A percentile compares a stretch with the other conserved stretches of the same genome.
Conservation (phyloP, 441 rosid species). For the Breynia disticha region DNA sequence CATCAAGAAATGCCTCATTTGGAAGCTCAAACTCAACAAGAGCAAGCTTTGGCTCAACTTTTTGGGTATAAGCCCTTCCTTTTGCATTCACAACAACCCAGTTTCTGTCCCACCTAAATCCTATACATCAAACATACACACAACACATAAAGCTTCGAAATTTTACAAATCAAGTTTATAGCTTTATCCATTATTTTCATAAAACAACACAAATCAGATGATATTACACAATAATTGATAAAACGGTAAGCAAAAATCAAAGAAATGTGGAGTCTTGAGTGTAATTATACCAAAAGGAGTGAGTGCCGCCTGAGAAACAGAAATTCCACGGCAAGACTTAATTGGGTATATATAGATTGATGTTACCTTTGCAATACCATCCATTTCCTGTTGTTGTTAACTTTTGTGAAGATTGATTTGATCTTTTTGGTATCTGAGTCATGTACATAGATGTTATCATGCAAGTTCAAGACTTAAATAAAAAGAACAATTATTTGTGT, state of each 20-base stretch:
- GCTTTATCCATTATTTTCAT: too few relatives aligned
- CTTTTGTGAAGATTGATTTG: too few relatives aligned
- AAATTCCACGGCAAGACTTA: slow-evolving; percentile 78
- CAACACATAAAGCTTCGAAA: background rate
- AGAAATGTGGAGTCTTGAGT: background rate
- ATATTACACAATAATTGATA: too few relatives aligned
- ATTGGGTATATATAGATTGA: slow-evolving; percentile 67
- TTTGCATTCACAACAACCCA: slow-evolving; percentile 65
- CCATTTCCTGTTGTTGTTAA: slow-evolving; percentile 12
- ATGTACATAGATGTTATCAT: too few relatives aligned
- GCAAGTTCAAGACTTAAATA: too few relatives aligned
- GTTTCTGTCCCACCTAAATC: slow-evolving; percentile 84
- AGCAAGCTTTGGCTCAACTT: slow-evolving; percentile 82
- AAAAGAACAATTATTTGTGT: too few relatives aligned
- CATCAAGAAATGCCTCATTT: slow-evolving; percentile 42
- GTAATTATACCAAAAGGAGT: slow-evolving; percentile 52
- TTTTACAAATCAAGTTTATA: too few relatives aligned
- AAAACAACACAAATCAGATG: too few relatives aligned
- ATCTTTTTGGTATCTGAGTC: too few relatives aligned
- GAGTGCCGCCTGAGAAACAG: slow-evolving; percentile 55
- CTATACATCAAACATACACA: slow-evolving; percentile 22
- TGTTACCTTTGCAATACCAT: slow-evolving; percentile 27
- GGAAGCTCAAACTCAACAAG: slow-evolving; percentile 57
- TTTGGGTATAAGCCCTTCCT: slow-evolving; percentile 79
- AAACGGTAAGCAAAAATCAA: background rate